Percentiles rank a stretch among this genome's conserved stretches.
Evolutionary conservation across 1,139 yeast species (phyloP).

Genomic region (Saccharomyces hybrid): DNA sequence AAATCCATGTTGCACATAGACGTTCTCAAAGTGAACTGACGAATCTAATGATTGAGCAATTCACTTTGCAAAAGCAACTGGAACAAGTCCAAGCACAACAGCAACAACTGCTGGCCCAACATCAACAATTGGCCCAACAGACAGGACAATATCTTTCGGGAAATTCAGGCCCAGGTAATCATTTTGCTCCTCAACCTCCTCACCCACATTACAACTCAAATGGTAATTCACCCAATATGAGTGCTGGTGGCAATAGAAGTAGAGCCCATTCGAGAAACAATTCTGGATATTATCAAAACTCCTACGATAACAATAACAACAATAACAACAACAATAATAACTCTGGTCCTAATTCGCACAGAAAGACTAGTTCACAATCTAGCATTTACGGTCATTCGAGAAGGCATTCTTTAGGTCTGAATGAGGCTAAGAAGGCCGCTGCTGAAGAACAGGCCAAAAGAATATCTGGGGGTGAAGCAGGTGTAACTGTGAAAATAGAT

Average conservation of each 20-base stretch:
- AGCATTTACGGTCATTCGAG: slow-evolving; percentile 62
- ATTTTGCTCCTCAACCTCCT: slow-evolving; percentile 21
- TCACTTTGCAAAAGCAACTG: slow-evolving; percentile 85
- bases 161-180: slow-evolving; percentile 2
- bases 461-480: slow-evolving; percentile 23
- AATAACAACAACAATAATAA: slow-evolving; percentile 26
- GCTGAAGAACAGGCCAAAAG: slow-evolving; percentile 75
- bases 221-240: slow-evolving; percentile 12
- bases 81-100: slow-evolving; percentile 89
- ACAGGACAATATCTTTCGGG: slow-evolving; percentile 19
- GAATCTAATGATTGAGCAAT: slow-evolving; percentile 88
- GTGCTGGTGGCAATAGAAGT: slow-evolving; percentile 21
- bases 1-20: slow-evolving; percentile 85
- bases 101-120: slow-evolving; percentile 69
- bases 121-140: slow-evolving; percentile 42
- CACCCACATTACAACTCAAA: slow-evolving; percentile 25
- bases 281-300: slow-evolving; percentile 26
- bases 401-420: slow-evolving; percentile 85
- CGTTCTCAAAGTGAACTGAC: slow-evolving; percentile 92
- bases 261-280: slow-evolving; percentile 31
- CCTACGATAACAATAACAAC: slow-evolving; percentile 28
- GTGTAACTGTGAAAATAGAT: slow-evolving; percentile 11
- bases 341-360: slow-evolving; percentile 21
- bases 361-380: slow-evolving; percentile 34
- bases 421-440: slow-evolving; percentile 94